A percentile compares a stretch with the other conserved stretches of the same genome.
These are phyloP conservation scores for Metschnikowia sp. DNA, from an alignment of 805 yeast species.

Conservation along the genomic window DNA sequence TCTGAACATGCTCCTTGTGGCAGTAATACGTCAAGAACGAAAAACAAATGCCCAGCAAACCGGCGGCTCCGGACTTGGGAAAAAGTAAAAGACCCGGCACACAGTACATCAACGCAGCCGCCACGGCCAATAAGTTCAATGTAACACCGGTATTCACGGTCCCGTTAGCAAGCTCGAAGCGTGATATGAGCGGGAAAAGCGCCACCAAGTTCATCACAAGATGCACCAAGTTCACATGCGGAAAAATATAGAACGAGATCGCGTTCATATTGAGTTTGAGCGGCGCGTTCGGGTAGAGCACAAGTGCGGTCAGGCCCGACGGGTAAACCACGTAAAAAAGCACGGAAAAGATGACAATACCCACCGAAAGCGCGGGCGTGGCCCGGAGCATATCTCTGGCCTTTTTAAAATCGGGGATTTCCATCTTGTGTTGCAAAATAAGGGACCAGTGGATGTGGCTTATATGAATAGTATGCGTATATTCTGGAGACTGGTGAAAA, in stretches of 20 bases:
- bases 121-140: conserved; percentile 64
- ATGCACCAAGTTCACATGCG: conserved; percentile 62
- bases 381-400: conserved; percentile 5
- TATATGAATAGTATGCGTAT: background rate
- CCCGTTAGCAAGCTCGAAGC: conserved; percentile 72
- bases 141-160: conserved; percentile 84
- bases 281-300: conserved; percentile 47
- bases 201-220: conserved; percentile 56
- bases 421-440: background rate
- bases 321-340: conserved; percentile 39
- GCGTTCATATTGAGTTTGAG: conserved; percentile 43
- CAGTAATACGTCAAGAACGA: conserved; percentile 62
- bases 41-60: conserved; percentile 74
- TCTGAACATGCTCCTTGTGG: conserved; percentile 36
- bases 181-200: conserved; percentile 55
- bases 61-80: conserved; percentile 54
- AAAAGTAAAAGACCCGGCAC: conserved; percentile 47
- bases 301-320: conserved; percentile 11
- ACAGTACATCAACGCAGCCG: conserved; percentile 64
- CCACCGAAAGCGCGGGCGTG: conserved; percentile 60
- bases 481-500: background rate
- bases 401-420: background rate
- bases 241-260: conserved; percentile 70
- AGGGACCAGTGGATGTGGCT: background rate
- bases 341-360: conserved; percentile 53